Evolutionary conservation across 805 yeast genomes (phyloP), one percentile per base, ranked within the genome.

Genomic region (Candida caryicola): DNA sequence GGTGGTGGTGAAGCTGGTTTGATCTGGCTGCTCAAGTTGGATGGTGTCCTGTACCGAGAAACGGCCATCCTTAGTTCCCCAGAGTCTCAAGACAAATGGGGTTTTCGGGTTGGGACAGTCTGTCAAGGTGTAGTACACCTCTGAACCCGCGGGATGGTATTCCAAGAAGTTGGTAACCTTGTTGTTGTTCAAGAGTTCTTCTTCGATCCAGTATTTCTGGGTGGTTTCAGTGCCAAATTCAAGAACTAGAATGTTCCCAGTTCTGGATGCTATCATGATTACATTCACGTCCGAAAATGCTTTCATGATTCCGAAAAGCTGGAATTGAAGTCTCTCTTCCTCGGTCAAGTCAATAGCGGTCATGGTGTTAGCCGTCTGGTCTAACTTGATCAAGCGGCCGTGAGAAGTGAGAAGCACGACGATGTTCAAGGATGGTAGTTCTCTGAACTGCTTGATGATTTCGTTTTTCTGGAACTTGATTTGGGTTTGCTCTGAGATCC

Each of bases 31-130:
- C 3, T 59, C 43, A 45, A 69, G 32, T 45, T 58, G 23, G 45
- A 47, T 18, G 56, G 70, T 45, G 46, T 62, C 17, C 2, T 32
- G 21, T 3, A 69, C 27, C 2, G 55, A 50, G 2, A 74, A 50
- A 1, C 21, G 23, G 1, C 39, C 44, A 14, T 32, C 33, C 7
- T 34, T 37, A 8, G 31, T 28, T 18, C 59, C 49, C 30, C 81
- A 47, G 27, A 63, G 64, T 37, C 68, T 50, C 14, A 78, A 54
- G 3, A 71, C 43, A 33, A 84, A 67, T 3, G 78, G 75, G 33
- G 77, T 79, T 3, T 59, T 64, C 1, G 84, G 81, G 50, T 82
- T 79, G 29, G 93, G 90, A 12, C 87, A 78, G 47, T 85, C 93
- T 4, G 73, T 52, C 13, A 84, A 52, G 0, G 78, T 29, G 33